Percentiles rank a stretch among this genome's conserved stretches.
phyloP scores from a whole-genome alignment of 2,329 filamentous ascomycete genomes.

The Ophiocordyceps camponoti-leonardi region DNA sequence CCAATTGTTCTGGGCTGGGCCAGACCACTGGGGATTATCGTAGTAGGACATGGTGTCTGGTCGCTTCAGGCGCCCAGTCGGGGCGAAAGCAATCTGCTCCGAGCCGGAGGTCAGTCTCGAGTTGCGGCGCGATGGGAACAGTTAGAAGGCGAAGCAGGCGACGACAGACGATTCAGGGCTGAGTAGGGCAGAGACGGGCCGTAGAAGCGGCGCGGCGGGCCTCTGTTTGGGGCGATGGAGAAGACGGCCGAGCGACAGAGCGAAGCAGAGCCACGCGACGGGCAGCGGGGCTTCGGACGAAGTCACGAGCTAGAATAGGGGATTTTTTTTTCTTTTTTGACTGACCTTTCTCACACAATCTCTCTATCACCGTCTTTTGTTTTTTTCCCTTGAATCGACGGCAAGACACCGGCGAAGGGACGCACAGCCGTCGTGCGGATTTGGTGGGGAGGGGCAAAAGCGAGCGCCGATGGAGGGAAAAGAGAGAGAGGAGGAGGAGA shows the following conservation, averaged over 20 bases:
- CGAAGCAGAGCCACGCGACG: not conserved
- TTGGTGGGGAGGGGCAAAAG: not conserved
- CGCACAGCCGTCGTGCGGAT: not conserved
- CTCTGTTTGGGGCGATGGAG: not conserved
- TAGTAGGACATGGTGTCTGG: slow-evolving; percentile 24
- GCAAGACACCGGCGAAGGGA: not conserved
- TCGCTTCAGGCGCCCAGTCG: not conserved
- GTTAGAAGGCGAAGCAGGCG: not conserved
- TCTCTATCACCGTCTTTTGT: too few species aligned
- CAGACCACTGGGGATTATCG: slow-evolving; percentile 24
- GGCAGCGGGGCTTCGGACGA: not conserved
- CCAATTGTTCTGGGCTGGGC: slow-evolving; percentile 22
- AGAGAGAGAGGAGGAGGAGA: not conserved
- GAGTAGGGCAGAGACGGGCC: not conserved
- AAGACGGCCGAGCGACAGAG: not conserved
- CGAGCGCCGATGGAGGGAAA: not conserved
- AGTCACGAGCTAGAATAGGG: not conserved
- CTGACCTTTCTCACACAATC: not conserved
- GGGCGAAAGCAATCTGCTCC: not conserved
- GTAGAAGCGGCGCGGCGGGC: not conserved
- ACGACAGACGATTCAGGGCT: not conserved
- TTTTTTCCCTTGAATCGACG: not conserved
- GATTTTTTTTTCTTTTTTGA: not conserved
- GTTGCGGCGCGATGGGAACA: not conserved
- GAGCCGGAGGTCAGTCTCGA: not conserved